These are phyloP conservation scores for Pythium aristosporum DNA, from an alignment of 352 stramenopile genomes.

Conservation along the genomic window DNA sequence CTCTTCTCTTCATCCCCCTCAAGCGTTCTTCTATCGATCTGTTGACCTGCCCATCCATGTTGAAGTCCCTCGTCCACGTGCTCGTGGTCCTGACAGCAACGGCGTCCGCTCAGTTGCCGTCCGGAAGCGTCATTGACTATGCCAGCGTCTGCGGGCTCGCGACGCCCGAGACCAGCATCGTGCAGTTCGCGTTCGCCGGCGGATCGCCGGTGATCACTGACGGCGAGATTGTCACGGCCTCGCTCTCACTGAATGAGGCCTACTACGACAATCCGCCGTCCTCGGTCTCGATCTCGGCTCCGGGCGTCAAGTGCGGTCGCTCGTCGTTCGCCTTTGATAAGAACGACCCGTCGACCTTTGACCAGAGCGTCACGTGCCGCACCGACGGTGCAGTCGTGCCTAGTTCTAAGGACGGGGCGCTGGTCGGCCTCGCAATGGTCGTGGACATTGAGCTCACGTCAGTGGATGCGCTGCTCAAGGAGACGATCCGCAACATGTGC, in stretches of 20 bases:
- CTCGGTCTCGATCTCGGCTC: constrained; percentile 18
- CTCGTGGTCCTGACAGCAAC: neutral
- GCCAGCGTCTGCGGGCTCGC: constrained; percentile 14
- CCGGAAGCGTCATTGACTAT: constrained; percentile 18
- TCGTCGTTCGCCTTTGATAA: constrained; percentile 16
- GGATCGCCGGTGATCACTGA: constrained; percentile 14
- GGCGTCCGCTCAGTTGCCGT: neutral
- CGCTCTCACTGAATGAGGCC: constrained; percentile 16
- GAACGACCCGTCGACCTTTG: constrained; percentile 20
- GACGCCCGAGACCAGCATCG: constrained; percentile 14
- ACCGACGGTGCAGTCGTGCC: constrained; percentile 17
- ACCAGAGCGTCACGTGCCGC: constrained; percentile 22
- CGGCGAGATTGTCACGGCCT: constrained; percentile 20
- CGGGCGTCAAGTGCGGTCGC: constrained; percentile 22
- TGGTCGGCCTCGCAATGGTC: constrained; percentile 15
- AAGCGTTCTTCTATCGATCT: neutral
- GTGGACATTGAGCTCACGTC: constrained; percentile 7
- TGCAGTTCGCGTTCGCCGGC: constrained; percentile 19
- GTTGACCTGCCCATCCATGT: neutral
- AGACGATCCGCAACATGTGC: constrained; percentile 16
- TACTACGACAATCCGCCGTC: constrained; percentile 15
- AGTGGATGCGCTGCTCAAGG: constrained; percentile 3
- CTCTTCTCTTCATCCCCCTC: no score
- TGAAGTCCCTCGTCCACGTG: constrained; percentile 11
- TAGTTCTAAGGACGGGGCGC: neutral